Base-by-base conservation (phyloP, 2,329 filamentous ascomycete species). In the Lachnellula hyalina region DNA sequence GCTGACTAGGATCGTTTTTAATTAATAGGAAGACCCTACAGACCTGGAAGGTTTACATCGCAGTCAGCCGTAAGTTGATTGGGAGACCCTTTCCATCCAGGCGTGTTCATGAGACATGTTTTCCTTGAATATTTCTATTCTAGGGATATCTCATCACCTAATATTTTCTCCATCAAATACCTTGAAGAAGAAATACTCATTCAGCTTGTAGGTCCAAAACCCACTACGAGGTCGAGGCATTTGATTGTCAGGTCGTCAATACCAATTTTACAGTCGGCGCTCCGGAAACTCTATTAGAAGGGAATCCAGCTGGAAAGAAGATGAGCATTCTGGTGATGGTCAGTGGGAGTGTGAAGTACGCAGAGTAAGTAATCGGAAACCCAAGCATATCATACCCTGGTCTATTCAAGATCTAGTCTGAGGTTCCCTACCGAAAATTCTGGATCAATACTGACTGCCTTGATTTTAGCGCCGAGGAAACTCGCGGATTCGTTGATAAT, bases 171-270 rank as follows among this genome's bases (percentile, higher is more conserved):
- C 25, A 8, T 28, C 8, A 32, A 32, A 9, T 8, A 32, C 28
- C 8, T 7, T 7, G 8, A 32, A 32, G 8, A 32, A 32, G 28
- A 32, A 32, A 9, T 32, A 32, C 28, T 32, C 2, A 32, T 32
- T 7, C 28, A 32, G 28, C 28, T 32, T 32, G 28, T 2, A 32
- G 28, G 72, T 45, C 72, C 61, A 63, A 74, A 73, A 73, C 85
- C 15, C 72, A 77, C 62, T 94, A 90, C 73, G 88, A 93, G 53
- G 77, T 90, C 53, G 85, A 90, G 66, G 84, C 83, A 14, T 83
- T 86, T 63, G 89, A 96, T 71, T 85, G 84, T 55, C 89, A 95
- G 61, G 82, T 91, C 47, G 75, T 93, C 65, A 94, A 93, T 72
- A 78, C 82, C 11, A 78, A 81, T 55, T 89, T 84, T 67, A 72